Evolutionary conservation across 202 grass and related monocot genomes (phyloP), one percentile per base, ranked within the genome.

Genomic region (Hordeum pubiflorum): DNA sequence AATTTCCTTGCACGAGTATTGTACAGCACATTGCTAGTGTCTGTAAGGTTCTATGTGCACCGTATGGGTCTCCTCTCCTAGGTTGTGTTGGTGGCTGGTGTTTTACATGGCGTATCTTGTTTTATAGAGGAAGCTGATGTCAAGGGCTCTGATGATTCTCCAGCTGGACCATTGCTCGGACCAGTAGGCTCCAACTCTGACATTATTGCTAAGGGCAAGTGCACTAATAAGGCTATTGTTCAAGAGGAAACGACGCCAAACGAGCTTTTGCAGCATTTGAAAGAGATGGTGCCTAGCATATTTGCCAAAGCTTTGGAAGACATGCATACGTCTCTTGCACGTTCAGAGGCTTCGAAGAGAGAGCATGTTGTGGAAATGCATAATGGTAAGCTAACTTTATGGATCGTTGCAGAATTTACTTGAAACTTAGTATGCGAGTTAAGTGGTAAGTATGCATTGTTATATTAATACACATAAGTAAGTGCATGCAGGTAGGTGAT

Each of bases 41-140:
- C 11, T 46, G 22, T 44, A 70, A 70, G 39, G 39, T 70, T 26
- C 21, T 70, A 14, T 27, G 22, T 46, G 39, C 67, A 70, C 24
- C 43, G 39, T 70, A 12, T 70, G 36, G 10, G 39, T 44, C 21
- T 70, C 37, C 67, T 27, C 67, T 9, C 38, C 23, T 27, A 70
- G 9, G 22, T 12, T 59, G 7, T 77, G 46, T 3, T 58, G 38
- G 38, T 69, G 67, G 39, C 36, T 68, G 48, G 74, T 60, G 59
- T 69, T 54, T 86, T 75, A 75, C 34, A 27, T 13, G 32, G 17
- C 23, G 58, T 68, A n/a, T 70, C 21, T 22, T 40, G 48, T 76
- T 86, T 56, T 87, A 23, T 71, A 82, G 72, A 71, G 59, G 72
- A 70, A 36, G 37, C 40, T 70, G 17, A 69, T 32, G 26, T 15